Evolutionary conservation across 495 filamentous ascomycete genomes (phyloP).

Genomic region (Paragyromitra xinjiangensis): DNA sequence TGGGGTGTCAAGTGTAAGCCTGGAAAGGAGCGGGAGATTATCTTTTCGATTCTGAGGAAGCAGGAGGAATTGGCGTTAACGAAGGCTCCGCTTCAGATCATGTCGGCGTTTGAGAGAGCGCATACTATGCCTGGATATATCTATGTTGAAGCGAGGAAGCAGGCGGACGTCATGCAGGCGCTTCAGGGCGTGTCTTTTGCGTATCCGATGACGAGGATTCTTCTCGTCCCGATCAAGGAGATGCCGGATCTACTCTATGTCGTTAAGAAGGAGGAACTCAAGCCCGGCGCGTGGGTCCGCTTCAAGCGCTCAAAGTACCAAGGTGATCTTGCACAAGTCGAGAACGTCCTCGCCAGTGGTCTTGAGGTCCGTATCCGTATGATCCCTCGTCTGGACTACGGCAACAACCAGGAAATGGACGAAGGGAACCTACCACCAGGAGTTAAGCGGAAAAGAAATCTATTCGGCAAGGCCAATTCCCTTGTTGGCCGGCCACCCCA

Average conservation of each 20-base stretch:
- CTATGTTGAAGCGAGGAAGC: constrained; percentile 88
- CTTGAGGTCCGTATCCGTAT: constrained; percentile 84
- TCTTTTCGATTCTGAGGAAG: constrained; percentile 85
- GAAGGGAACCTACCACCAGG: constrained; percentile 64
- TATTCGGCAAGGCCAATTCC: constrained; percentile 61
- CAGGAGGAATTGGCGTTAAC: constrained; percentile 78
- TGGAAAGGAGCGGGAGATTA: constrained; percentile 90
- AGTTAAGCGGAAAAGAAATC: constrained; percentile 80
- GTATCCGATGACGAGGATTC: constrained; percentile 82
- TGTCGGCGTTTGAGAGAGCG: constrained; percentile 87
- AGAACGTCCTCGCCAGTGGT: constrained; percentile 92
- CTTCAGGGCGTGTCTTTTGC: constrained; percentile 84
- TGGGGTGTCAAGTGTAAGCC: constrained; percentile 94
- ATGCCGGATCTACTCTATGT: constrained; percentile 95
- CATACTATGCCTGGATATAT: constrained; percentile 90
- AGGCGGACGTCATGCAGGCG: constrained; percentile 82
- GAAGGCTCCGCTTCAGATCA: constrained; percentile 79
- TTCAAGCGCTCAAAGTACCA: constrained; percentile 84
- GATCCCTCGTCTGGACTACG: constrained; percentile 93
- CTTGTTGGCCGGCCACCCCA: constrained; percentile 78
- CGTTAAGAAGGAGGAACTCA: constrained; percentile 82
- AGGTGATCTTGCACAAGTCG: constrained; percentile 89
- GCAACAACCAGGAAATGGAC: constrained; percentile 75
- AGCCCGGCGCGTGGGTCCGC: constrained; percentile 90
- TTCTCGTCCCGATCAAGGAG: constrained; percentile 93